Conservation (phyloP, 345 rosid species). For the Barbarea vulgaris region DNA sequence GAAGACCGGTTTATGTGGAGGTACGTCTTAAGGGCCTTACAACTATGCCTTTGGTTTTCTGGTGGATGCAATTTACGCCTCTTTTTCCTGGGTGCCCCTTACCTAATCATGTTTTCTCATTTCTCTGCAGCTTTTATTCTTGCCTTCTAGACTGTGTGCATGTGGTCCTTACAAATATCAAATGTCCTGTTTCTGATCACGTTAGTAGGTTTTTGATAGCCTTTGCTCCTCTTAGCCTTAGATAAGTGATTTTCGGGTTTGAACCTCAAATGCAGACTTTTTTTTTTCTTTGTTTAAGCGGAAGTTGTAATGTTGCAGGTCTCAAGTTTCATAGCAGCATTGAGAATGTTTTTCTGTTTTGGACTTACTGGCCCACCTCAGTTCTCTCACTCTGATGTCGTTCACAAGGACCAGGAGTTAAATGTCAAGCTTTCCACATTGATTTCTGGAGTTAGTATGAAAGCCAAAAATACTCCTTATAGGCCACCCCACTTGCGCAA, state of each 20-base stretch:
- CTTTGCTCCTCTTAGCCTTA: conserved; percentile 18
- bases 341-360: conserved; percentile 72
- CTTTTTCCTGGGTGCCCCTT: conserved; percentile 7
- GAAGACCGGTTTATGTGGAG: conserved; percentile 72
- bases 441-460: conserved; percentile 44
- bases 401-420: conserved; percentile 51
- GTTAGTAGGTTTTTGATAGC: conserved; percentile 50
- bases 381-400: conserved; percentile 36
- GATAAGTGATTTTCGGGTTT: conserved; percentile 3
- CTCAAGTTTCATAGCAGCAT: conserved; percentile 74
- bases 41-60: conserved; percentile 9
- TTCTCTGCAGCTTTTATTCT: conserved; percentile 67
- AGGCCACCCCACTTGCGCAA: conserved; percentile 95
- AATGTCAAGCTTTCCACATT: conserved; percentile 42
- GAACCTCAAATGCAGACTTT: conserved; percentile 9
- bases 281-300: conserved; percentile 18
- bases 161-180: conserved; percentile 64
- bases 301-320: conserved; percentile 51
- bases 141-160: conserved; percentile 83
- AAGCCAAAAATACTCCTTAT: conserved; percentile 54
- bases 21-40: conserved; percentile 42
- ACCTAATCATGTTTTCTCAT: background rate
- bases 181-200: conserved; percentile 75
- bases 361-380: conserved; percentile 58
- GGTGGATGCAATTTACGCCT: background rate